phyloP scores from a whole-genome alignment of 768 basidiomycete genomes.

The Psilocybe subaeruginosa region DNA sequence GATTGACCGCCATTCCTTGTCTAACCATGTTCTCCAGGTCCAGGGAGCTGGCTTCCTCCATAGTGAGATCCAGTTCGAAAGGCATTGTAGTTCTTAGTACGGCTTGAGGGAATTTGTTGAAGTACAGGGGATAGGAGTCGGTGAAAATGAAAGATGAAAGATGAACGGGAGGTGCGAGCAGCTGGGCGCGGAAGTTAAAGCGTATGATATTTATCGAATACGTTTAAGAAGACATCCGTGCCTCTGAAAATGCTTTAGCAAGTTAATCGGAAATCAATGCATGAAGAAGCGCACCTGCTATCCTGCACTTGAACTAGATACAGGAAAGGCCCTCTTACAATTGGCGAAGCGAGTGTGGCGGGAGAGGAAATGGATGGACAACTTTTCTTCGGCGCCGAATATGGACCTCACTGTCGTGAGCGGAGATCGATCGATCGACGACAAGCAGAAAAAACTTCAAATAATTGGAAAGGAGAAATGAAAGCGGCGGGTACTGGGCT shows the following conservation, averaged over 20 bases:
- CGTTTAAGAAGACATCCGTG: neutral
- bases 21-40: constrained; percentile 14
- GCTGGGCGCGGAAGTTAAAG: neutral
- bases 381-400: neutral
- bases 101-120: neutral
- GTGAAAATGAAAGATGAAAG: too few species aligned
- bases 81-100: neutral
- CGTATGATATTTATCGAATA: neutral
- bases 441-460: neutral
- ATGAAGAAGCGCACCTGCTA: neutral
- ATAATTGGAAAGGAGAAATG: neutral
- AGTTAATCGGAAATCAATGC: neutral
- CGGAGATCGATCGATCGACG: neutral
- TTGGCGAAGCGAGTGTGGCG: neutral
- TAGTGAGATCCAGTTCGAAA: neutral
- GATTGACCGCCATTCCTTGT: constrained; percentile 27
- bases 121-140: neutral
- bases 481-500: neutral
- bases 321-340: neutral
- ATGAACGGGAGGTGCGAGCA: neutral
- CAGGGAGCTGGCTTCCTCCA: neutral
- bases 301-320: neutral
- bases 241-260: neutral
- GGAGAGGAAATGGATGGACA: neutral
- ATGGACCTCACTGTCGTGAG: neutral